Percentiles rank a stretch among this genome's conserved stretches.
Conservation (phyloP, 257 asterid genomes). For the Solanum pinnatisectum region DNA sequence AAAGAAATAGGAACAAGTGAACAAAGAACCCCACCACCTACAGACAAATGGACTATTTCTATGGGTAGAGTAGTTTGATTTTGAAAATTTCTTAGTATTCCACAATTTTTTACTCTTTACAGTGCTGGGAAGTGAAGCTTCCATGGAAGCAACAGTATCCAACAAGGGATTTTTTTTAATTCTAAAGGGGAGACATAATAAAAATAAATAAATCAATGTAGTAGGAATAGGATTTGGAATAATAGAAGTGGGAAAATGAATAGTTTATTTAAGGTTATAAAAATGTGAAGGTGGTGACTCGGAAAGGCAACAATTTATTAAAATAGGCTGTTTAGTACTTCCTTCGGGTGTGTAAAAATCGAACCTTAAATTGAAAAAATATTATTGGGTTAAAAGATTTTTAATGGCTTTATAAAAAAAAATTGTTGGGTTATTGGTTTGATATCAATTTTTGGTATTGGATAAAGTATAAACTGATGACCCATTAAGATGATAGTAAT, state of each 20-base stretch:
- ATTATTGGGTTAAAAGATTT: rapidly evolving
- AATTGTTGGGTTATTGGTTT: rapidly evolving
- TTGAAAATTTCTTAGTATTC: background rate
- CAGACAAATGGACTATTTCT: slow-evolving; percentile 1
- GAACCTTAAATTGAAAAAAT: too few relatives aligned
- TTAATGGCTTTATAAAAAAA: too few relatives aligned
- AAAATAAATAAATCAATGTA: background rate
- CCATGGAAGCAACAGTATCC: background rate
- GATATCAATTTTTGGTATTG: rapidly evolving
- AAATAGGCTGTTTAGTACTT: background rate
- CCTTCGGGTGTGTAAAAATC: too few relatives aligned
- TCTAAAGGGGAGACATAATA: background rate
- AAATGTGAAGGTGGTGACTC: background rate
- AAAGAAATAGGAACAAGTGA: background rate
- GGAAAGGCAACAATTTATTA: background rate
- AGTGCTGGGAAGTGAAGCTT: background rate
- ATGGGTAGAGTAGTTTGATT: background rate
- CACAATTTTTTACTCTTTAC: background rate
- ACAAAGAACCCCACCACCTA: slow-evolving; percentile 10
- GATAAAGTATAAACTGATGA: too few relatives aligned
- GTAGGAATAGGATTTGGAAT: background rate
- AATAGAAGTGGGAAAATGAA: background rate
- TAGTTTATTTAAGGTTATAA: background rate
- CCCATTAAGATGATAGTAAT: background rate
- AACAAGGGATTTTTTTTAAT: background rate